Conservation (phyloP, 2,329 filamentous ascomycete species). For the Akanthomyces dipterigenus region DNA sequence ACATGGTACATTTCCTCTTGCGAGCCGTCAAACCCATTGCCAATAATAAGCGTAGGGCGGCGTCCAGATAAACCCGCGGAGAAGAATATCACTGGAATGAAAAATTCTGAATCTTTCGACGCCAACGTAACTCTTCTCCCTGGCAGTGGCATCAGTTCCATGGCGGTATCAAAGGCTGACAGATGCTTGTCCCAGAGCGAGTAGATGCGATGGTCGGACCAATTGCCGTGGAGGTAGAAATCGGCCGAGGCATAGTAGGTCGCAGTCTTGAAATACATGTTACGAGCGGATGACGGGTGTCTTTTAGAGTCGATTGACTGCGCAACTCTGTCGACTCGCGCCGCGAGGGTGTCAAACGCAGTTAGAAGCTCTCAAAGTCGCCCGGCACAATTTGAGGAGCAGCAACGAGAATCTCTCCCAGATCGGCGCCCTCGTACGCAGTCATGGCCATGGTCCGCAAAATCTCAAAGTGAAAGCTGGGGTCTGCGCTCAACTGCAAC, state of each 20-base stretch:
- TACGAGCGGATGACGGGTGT: conserved; percentile 20
- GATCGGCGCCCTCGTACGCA: conserved; percentile 22
- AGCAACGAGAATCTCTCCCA: conserved; percentile 25
- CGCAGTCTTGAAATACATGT: conserved; percentile 28
- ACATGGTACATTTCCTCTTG: conserved; percentile 37
- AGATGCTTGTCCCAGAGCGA: conserved; percentile 29
- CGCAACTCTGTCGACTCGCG: conserved; percentile 14
- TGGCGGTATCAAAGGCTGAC: conserved; percentile 30
- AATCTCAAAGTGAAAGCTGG: conserved; percentile 20
- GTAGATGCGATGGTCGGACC: conserved; percentile 32
- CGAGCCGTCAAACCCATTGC: conserved; percentile 34
- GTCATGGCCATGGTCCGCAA: conserved; percentile 17
- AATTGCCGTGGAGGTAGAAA: conserved; percentile 31
- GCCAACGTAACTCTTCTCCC: conserved; percentile 28
- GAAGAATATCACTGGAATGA: conserved; percentile 30
- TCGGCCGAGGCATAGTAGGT: conserved; percentile 35
- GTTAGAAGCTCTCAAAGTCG: conserved; percentile 19
- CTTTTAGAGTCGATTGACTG: conserved; percentile 14
- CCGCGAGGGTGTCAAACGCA: conserved; percentile 19
- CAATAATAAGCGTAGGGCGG: conserved; percentile 32
- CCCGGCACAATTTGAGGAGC: conserved; percentile 20
- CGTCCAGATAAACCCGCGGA: conserved; percentile 13
- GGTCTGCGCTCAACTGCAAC: conserved; percentile 17
- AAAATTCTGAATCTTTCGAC: conserved; percentile 23
- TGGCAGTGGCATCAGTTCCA: conserved; percentile 25